Conservation (phyloP, 257 asterid genomes). For the Fraxinus americana region DNA sequence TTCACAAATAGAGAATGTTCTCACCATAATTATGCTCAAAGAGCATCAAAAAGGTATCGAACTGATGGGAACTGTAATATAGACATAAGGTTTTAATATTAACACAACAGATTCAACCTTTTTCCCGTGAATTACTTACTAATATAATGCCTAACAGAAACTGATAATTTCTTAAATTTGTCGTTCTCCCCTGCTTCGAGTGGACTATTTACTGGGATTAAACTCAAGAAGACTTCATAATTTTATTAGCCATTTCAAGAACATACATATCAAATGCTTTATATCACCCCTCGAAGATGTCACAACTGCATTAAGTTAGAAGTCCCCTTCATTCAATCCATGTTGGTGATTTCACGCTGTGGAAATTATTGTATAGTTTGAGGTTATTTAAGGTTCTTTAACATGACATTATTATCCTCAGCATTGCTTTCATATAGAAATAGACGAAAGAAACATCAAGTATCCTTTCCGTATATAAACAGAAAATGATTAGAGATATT, state of each 20-base stretch:
- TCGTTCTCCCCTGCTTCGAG: not conserved
- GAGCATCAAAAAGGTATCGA: not conserved
- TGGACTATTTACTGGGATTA: not conserved
- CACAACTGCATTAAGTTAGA: not conserved
- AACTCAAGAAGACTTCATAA: not conserved
- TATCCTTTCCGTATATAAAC: not conserved
- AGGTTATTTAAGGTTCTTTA: not conserved
- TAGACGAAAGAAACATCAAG: too few relatives aligned
- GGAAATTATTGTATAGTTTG: not conserved
- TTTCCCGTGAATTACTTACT: not conserved
- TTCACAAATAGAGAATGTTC: not conserved
- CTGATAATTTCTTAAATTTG: conserved; percentile 18
- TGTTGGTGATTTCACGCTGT: conserved; percentile 1
- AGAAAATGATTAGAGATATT: not conserved
- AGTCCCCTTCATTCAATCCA: conserved; percentile 8
- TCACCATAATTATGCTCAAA: not conserved
- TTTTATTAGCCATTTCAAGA: conserved; percentile 14
- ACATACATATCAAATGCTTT: not conserved
- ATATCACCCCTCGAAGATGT: not conserved
- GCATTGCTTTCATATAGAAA: too few relatives aligned
- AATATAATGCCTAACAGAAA: conserved; percentile 7
- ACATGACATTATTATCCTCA: not conserved
- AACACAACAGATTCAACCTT: not conserved
- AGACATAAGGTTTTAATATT: not conserved
- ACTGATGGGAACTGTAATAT: not conserved